Base-by-base conservation (phyloP, 768 basidiomycete genomes). In the Favolaschia claudopus region DNA sequence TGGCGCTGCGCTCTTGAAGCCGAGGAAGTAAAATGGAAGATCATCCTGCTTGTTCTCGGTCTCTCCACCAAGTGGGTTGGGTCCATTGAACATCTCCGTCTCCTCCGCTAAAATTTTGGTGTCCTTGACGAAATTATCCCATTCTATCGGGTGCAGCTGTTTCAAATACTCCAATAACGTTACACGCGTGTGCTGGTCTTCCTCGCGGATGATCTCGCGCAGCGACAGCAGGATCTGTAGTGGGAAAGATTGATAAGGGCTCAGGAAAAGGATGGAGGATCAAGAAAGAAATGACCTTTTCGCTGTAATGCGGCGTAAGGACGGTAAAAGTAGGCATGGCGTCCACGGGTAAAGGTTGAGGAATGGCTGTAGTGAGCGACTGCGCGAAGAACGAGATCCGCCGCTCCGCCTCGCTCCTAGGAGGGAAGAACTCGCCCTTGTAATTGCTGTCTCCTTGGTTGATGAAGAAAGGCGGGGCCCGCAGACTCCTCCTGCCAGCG, bases 291-390 rank as follows among this genome's bases (percentile, higher is more conserved):
- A 80, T 10, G 39, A 90, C 90, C 87, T 99, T 99, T 76, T 99
- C 97, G 59, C 91, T 97, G 74, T 99, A 99, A 76, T 99, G 97
- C 14, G 97, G 97, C 0, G 95, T 97, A 52, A 99, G 79, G 22
- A 99, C 96, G 40, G 97, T 99, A 82, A 99, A 99, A 0, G 96
- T 98, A 2, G 97, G 97, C 97, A 99, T 99, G n/a, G 95, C 93
- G 73, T 99, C 96, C 38, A 99, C 94, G 14, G 96, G 95, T 31
- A 99, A 76, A 8, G 97, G 91, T 65, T 93, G 90, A 19, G 96
- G 97, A 47, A 99, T 87, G 44, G 89, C 82, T n/a, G 95, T 97
- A 7, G 97, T 99, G 66, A 99, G 82, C 5, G 94, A 96, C 75
- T 98, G 96, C 25, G 97, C 95, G 72, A 99, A 99, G 87, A 99